phyloP scores from a whole-genome alignment of 495 filamentous ascomycete species.

The Neohortaea acidophila region DNA sequence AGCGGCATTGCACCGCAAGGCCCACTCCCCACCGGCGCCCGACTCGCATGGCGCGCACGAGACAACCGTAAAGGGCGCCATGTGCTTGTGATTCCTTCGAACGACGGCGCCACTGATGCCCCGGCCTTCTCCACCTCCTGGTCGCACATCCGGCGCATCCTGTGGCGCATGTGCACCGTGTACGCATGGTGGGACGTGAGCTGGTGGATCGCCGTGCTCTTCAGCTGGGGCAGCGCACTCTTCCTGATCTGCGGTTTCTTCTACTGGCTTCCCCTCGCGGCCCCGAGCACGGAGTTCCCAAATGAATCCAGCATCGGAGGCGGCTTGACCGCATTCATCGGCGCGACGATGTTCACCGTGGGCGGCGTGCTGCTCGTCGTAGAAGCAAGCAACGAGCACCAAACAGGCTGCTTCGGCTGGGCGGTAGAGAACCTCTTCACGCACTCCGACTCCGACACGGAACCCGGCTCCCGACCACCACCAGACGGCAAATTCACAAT shows the following conservation, averaged over 20 bases:
- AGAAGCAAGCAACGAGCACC: slow-evolving; percentile 11
- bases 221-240: slow-evolving; percentile 5
- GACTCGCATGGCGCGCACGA: slow-evolving; percentile 1
- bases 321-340: slow-evolving; percentile 8
- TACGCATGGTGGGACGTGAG: slow-evolving; percentile 1
- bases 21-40: neutral
- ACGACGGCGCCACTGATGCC: neutral
- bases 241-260: slow-evolving; percentile 7
- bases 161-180: slow-evolving; percentile 5
- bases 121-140: neutral
- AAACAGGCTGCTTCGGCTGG: slow-evolving; percentile 12
- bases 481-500: neutral
- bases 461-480: neutral
- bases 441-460: neutral
- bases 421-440: slow-evolving; percentile 8
- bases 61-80: slow-evolving; percentile 7
- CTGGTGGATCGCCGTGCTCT: slow-evolving; percentile 9
- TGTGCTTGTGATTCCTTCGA: neutral
- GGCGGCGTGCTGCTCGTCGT: slow-evolving; percentile 7
- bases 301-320: neutral
- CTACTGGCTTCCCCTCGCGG: slow-evolving; percentile 8
- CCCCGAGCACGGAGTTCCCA: slow-evolving; percentile 2
- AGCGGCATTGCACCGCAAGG: neutral
- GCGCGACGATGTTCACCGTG: slow-evolving; percentile 7
- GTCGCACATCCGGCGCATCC: neutral